Percentiles rank a stretch among this genome's conserved stretches.
These are phyloP conservation scores for Solidago caesia DNA, from an alignment of 129 eudicot species.

Conservation along the genomic window DNA sequence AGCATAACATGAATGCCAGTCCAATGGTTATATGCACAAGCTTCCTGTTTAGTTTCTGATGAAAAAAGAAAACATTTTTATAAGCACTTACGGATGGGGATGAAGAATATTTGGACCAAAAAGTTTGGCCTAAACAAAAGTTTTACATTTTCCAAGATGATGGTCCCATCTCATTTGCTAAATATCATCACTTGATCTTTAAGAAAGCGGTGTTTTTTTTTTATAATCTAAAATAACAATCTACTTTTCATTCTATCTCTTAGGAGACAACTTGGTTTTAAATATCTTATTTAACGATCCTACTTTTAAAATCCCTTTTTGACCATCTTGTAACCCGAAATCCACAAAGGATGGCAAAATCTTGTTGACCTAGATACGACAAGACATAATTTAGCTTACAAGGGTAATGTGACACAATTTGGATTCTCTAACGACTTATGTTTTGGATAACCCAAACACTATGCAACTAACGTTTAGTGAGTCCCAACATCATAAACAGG, in stretches of 20 bases:
- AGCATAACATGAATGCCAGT: slow-evolving; percentile 85
- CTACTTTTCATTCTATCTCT: not conserved
- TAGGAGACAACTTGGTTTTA: not conserved
- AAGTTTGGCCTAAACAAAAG: not conserved
- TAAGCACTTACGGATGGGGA: not conserved
- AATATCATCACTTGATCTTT: not conserved
- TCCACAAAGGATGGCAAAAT: too few relatives aligned
- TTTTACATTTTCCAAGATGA: not conserved
- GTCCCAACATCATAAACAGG: too few relatives aligned
- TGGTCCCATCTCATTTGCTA: not conserved
- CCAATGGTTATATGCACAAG: slow-evolving; percentile 85
- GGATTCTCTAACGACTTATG: too few relatives aligned
- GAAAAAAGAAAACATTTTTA: not conserved
- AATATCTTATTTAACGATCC: too few relatives aligned
- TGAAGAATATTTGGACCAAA: not conserved
- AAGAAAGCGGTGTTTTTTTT: not conserved
- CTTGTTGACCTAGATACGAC: too few relatives aligned
- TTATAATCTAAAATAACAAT: not conserved
- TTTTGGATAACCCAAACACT: too few relatives aligned
- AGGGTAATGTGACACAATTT: too few relatives aligned
- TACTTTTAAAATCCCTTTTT: too few relatives aligned
- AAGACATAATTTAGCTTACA: too few relatives aligned
- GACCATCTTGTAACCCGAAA: too few relatives aligned
- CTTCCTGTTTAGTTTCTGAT: slow-evolving; percentile 87
- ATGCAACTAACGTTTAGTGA: too few relatives aligned